These are phyloP conservation scores for Monilinia fructigena DNA, from an alignment of 2,329 filamentous ascomycete species.

Conservation along the genomic window DNA sequence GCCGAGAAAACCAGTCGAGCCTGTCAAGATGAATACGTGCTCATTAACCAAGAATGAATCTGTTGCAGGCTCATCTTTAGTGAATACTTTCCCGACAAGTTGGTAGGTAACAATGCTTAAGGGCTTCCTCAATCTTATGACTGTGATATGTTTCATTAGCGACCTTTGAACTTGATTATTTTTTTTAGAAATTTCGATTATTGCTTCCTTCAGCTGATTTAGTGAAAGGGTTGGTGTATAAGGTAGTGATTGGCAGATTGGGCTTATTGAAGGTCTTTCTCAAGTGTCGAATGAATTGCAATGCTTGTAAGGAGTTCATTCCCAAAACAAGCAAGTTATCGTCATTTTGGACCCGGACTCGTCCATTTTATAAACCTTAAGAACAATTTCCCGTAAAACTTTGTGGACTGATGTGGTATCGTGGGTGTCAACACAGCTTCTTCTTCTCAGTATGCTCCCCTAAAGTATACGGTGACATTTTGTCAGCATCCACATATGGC, in stretches of 20 bases:
- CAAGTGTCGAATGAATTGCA: constrained; percentile 15
- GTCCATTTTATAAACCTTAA: too few species aligned
- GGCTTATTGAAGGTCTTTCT: neutral
- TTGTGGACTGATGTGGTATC: too few species aligned
- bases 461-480: too few species aligned
- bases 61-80: neutral
- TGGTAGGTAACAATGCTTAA: constrained; percentile 7
- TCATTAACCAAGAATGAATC: neutral
- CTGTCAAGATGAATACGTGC: constrained; percentile 44
- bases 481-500: too few species aligned
- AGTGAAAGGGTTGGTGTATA: constrained; percentile 18
- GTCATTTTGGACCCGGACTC: too few species aligned
- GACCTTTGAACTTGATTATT: neutral
- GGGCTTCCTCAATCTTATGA: neutral
- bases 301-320: constrained; percentile 23
- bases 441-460: too few species aligned
- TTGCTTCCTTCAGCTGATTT: neutral
- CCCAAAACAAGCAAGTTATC: constrained; percentile 21
- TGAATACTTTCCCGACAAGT: neutral
- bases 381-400: too few species aligned
- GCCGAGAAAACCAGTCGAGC: constrained; percentile 50
- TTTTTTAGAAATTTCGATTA: neutral
- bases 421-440: too few species aligned
- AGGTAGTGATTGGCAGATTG: neutral
- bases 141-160: neutral